Evolutionary conservation across 352 stramenopile genomes (phyloP).

Genomic region (Globisporangium nagaii): DNA sequence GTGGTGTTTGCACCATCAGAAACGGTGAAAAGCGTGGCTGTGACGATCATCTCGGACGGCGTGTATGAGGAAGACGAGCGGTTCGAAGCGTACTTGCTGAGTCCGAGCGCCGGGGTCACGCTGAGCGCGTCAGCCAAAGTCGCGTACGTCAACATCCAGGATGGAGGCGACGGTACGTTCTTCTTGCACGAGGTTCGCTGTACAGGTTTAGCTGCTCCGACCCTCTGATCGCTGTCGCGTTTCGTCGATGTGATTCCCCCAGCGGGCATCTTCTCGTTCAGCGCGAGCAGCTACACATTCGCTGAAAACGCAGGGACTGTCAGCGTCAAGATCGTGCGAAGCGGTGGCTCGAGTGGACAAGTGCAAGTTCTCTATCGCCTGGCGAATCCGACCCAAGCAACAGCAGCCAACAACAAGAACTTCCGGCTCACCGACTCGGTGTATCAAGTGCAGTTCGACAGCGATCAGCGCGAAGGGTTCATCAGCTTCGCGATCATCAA

Average conservation of each 20-base stretch:
- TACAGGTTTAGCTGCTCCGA: too few species aligned
- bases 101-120: constrained; percentile 16
- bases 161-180: constrained; percentile 32
- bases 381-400: constrained; percentile 35
- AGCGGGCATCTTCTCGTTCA: constrained; percentile 60
- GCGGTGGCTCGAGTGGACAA: constrained; percentile 29
- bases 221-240: too few species aligned
- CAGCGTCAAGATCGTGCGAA: constrained; percentile 42
- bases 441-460: constrained; percentile 39
- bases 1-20: constrained; percentile 28
- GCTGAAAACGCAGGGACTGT: constrained; percentile 33
- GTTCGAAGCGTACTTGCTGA: constrained; percentile 32
- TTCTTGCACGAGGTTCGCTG: too few species aligned
- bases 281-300: constrained; percentile 45
- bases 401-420: constrained; percentile 55
- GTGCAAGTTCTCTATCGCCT: constrained; percentile 43
- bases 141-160: constrained; percentile 33
- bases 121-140: constrained; percentile 8
- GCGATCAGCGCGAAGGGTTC: constrained; percentile 37
- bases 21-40: constrained; percentile 16
- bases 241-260: too few species aligned
- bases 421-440: constrained; percentile 36
- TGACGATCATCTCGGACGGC: constrained; percentile 40
- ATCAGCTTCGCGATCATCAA: constrained; percentile 55
- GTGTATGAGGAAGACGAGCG: constrained; percentile 41